Conservation (phyloP, 2,329 filamentous ascomycete species). For the Tympanopsis confertula region DNA sequence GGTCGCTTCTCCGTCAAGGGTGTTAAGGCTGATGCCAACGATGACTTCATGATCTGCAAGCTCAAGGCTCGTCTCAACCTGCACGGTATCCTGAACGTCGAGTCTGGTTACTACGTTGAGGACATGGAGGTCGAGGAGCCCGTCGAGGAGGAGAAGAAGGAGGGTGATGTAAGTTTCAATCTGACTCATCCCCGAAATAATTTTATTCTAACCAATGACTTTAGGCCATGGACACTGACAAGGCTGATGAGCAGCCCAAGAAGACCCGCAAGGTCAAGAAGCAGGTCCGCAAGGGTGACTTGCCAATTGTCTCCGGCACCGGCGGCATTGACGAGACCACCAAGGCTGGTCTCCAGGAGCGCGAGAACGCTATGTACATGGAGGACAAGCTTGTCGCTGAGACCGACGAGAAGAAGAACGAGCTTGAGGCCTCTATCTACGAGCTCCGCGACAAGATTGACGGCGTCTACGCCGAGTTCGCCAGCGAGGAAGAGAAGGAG, state of each 20-base stretch:
- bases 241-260: constrained; percentile 50
- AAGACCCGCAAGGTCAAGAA: constrained; percentile 98
- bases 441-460: constrained; percentile 92
- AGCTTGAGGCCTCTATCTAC: constrained; percentile 95
- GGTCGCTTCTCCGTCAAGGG: constrained; percentile 96
- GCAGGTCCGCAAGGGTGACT: constrained; percentile 92
- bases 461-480: constrained; percentile 78
- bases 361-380: constrained; percentile 84
- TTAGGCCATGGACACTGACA: constrained; percentile 79
- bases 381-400: constrained; percentile 97
- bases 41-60: constrained; percentile 99
- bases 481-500: constrained; percentile 83
- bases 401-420: constrained; percentile 99
- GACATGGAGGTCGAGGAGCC: constrained; percentile 95
- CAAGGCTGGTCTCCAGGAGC: constrained; percentile 64
- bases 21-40: constrained; percentile 83
- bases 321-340: constrained; percentile 60
- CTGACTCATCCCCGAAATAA: constrained; percentile 2
- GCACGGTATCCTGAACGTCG: constrained; percentile 90
- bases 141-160: constrained; percentile 61
- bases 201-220: constrained; percentile 12
- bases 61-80: constrained; percentile 94
- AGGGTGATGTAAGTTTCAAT: constrained; percentile 51
- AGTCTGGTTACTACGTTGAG: constrained; percentile 95
- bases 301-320: constrained; percentile 76